Evolutionary conservation across 108 stramenopile genomes (phyloP).

Genomic region (Nannochloropsis gaditana): DNA sequence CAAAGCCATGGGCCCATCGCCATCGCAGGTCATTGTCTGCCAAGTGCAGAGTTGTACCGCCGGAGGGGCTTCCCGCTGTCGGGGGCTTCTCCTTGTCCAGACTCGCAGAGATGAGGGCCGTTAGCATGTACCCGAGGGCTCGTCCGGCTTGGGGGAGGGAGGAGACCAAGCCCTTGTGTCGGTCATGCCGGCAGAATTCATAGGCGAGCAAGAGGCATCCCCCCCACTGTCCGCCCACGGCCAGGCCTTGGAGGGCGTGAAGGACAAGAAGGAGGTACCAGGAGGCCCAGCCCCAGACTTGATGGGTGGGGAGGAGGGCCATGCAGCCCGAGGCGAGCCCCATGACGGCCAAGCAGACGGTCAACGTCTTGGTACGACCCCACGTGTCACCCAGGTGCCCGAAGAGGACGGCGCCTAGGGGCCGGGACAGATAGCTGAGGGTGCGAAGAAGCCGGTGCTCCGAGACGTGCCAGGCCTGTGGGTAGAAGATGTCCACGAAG

Average conservation of each 20-base stretch:
- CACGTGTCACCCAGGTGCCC: slow-evolving; percentile 5
- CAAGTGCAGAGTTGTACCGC: not conserved
- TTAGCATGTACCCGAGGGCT: not conserved
- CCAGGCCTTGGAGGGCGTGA: not conserved
- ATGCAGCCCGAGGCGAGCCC: slow-evolving; percentile 5
- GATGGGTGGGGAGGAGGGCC: not conserved
- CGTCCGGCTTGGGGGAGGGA: slow-evolving; percentile 1
- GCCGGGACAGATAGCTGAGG: slow-evolving; percentile 15
- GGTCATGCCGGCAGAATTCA: slow-evolving; percentile 8
- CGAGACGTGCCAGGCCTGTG: not conserved
- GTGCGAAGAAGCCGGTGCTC: not conserved
- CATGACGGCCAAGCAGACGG: not conserved
- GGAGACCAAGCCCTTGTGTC: not conserved
- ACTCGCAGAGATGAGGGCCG: not conserved
- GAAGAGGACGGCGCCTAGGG: not conserved
- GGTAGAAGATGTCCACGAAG: not conserved
- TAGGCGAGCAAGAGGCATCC: not conserved
- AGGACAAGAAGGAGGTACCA: slow-evolving; percentile 5
- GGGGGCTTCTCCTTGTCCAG: not conserved
- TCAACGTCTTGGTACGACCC: not conserved
- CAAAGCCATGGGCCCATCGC: not conserved
- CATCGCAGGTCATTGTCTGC: not conserved
- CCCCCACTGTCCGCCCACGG: not conserved
- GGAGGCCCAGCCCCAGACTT: not conserved
- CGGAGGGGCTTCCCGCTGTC: not conserved